phyloP scores from a whole-genome alignment of 2,329 filamentous ascomycete genomes.

The Orbilia oligospora region DNA sequence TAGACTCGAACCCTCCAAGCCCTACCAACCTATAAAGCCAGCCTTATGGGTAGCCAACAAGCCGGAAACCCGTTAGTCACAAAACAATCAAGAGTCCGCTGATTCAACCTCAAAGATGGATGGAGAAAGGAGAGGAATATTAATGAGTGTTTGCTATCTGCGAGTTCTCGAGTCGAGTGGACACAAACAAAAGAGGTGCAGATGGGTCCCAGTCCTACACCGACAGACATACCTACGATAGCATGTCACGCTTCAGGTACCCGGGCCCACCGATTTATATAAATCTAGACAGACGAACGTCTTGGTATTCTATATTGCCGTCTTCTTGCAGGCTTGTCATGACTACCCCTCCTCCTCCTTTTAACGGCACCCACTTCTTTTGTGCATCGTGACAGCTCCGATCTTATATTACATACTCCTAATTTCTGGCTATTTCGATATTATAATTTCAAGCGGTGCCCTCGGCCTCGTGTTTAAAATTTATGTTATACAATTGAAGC shows the following conservation, averaged over 20 bases:
- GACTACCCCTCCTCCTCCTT: constrained; percentile 17
- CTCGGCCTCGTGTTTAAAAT: constrained; percentile 20
- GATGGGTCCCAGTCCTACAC: constrained; percentile 21
- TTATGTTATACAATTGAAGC: constrained; percentile 46
- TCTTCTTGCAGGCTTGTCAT: constrained; percentile 19
- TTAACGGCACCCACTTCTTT: constrained; percentile 10
- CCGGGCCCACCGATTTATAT: constrained; percentile 29
- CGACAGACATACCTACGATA: no score
- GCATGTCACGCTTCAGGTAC: constrained; percentile 21
- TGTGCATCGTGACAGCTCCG: constrained; percentile 36
- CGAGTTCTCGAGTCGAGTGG: background rate
- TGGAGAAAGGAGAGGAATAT: constrained; percentile 36
- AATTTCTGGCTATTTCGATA: constrained; percentile 6
- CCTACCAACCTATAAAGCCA: constrained; percentile 24
- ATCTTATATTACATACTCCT: constrained; percentile 24
- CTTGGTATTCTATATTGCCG: constrained; percentile 22
- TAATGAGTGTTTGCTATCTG: constrained; percentile 18
- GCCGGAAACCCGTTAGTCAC: constrained; percentile 12
- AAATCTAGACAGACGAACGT: background rate
- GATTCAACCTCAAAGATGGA: constrained; percentile 21
- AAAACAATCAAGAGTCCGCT: constrained; percentile 34
- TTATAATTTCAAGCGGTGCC: constrained; percentile 17
- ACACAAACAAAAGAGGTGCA: constrained; percentile 10
- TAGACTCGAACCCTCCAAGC: constrained; percentile 11
- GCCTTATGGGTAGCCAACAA: constrained; percentile 39